Base-by-base conservation (phyloP, 2,329 filamentous ascomycete species). In the Lachnum nothofagi region DNA sequence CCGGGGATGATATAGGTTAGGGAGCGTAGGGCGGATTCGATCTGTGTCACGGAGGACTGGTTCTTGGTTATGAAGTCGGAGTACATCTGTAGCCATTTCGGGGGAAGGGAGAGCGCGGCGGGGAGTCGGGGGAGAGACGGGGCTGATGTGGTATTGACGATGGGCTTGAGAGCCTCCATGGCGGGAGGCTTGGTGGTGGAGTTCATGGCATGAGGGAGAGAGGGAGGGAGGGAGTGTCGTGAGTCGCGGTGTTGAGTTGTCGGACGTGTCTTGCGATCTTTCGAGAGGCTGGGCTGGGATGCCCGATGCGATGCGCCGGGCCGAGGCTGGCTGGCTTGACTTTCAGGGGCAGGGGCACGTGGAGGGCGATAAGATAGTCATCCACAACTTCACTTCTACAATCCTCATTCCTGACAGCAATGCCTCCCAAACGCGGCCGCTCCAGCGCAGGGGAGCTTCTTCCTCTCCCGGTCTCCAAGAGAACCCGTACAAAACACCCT, bases 1-100 rank as follows among this genome's bases (percentile, higher is more conserved):
- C 88, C 91, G 49, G 91, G 93, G 42, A 97, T 93, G 57, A 98
- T 90, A 67, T 98, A 98, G 41, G 91, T 96, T 57, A 98, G 72
- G 23, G 90, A 95, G 33, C 93, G 83, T 64, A 98, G 73, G 12
- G 90, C 89, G 55, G 88, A 94, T 73, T 98, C 93, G 55, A 98
- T 91, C 72, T 95, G 91, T 42, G 89, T 88, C 45, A 98, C 90
- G 51, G 94, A 89, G 63, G 89, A 86, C 53, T 90, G 84, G 68
- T 98, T 98, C 72, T 91, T 93, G 54, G 88, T 86, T 72, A 98
- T 91, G 71, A 97, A 96, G 57, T 93, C 85, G 63, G 83, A 82
- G 69, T 95, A 95, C 71, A 82, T 78, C 56, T 76, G 71, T 45
- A 88, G 72, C 81, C 80, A 87, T 67, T 76, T 76, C 22, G 82